These are phyloP conservation scores for Quercus ilex DNA, from an alignment of 306 rosid species.

Conservation along the genomic window DNA sequence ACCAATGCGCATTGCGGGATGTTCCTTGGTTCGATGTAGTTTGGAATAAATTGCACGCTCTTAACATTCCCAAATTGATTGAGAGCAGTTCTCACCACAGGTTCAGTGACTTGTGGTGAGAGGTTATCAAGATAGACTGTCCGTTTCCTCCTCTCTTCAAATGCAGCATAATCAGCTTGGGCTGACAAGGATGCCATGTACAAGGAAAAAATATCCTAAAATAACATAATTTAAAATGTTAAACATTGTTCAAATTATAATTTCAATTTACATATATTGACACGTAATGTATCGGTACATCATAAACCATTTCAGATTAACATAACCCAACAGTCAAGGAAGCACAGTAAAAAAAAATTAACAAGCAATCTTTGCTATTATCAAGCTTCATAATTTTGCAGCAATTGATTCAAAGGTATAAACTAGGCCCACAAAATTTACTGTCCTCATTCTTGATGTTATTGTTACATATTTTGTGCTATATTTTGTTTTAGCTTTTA, in stretches of 20 bases:
- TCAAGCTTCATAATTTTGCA: not conserved
- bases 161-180: slow-evolving; percentile 47
- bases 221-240: not conserved
- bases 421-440: not conserved
- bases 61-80: slow-evolving; percentile 67
- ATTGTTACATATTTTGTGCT: not conserved
- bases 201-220: slow-evolving; percentile 26
- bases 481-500: not conserved
- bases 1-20: slow-evolving; percentile 57
- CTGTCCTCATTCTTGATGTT: not conserved
- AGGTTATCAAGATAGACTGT: slow-evolving; percentile 73
- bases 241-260: not conserved
- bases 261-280: not conserved
- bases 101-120: slow-evolving; percentile 74
- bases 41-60: slow-evolving; percentile 63
- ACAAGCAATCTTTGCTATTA: no score
- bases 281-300: not conserved
- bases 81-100: slow-evolving; percentile 61
- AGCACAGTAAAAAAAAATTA: not conserved
- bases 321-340: not conserved
- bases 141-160: slow-evolving; percentile 57
- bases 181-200: slow-evolving; percentile 46
- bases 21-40: slow-evolving; percentile 46
- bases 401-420: not conserved
- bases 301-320: not conserved